phyloP scores from a whole-genome alignment of 306 rosid species.

The Malus domestica region DNA sequence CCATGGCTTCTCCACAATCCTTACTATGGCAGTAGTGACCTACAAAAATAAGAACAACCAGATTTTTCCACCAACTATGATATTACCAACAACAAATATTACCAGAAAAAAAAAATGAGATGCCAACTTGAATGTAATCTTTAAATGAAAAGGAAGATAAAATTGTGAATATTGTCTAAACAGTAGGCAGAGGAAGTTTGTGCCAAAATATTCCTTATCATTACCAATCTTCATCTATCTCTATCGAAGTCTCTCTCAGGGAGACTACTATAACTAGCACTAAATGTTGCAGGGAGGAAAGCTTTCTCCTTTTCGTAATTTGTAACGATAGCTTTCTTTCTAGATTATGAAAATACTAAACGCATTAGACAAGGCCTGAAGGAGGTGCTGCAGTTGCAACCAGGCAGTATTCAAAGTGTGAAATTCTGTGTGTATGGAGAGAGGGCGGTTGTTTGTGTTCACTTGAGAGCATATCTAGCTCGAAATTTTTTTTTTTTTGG shows the following conservation, averaged over 20 bases:
- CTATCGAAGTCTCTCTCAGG: neutral
- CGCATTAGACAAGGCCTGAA: neutral
- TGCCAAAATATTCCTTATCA: neutral
- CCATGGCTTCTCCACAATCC: conserved; percentile 92
- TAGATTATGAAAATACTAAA: neutral
- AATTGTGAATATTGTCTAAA: neutral
- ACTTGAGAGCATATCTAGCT: too few relatives aligned
- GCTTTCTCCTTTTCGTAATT: neutral
- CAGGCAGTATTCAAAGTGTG: too few relatives aligned
- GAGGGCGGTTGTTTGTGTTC: too few relatives aligned
- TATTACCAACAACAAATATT: neutral
- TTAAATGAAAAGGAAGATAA: neutral
- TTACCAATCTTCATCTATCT: neutral
- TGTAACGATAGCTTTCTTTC: neutral
- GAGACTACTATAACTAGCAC: neutral
- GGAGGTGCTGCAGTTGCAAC: too few relatives aligned
- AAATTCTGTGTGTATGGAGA: too few relatives aligned
- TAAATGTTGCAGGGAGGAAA: neutral
- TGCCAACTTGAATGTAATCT: neutral
- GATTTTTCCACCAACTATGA: conserved; percentile 3
- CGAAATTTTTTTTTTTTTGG: too few relatives aligned
- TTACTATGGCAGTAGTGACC: conserved; percentile 76
- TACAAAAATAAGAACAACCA: conserved; percentile 18
- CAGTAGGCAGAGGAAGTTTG: neutral
- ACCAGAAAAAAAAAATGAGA: neutral